Evolutionary conservation across 2,329 filamentous ascomycete genomes (phyloP).

Genomic region (Meredithiella fracta): DNA sequence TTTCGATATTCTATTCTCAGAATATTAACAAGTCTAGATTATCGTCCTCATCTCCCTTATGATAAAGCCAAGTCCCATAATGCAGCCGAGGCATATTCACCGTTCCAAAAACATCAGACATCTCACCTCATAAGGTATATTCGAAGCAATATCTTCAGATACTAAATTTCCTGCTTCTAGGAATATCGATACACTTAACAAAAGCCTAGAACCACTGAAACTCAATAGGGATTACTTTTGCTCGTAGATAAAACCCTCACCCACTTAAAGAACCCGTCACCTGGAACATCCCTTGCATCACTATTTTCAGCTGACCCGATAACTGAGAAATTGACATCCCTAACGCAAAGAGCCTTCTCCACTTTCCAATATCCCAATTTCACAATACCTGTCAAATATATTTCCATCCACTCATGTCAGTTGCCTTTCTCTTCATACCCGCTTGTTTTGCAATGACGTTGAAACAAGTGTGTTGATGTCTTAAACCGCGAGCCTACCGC

Average conservation of each 20-base stretch:
- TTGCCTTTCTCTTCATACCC: background rate
- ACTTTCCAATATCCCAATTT: background rate
- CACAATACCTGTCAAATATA: background rate
- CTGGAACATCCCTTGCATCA: too few species aligned
- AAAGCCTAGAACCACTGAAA: background rate
- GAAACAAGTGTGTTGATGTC: background rate
- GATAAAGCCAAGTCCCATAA: too few species aligned
- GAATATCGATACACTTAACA: background rate
- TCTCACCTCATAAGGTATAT: background rate
- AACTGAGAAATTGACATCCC: too few species aligned
- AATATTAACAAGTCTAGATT: background rate
- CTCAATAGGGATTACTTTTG: background rate
- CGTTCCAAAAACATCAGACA: background rate
- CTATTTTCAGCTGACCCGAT: too few species aligned
- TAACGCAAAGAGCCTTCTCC: too few species aligned
- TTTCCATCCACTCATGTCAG: background rate
- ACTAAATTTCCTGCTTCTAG: background rate
- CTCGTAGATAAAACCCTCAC: too few species aligned
- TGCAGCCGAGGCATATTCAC: too few species aligned
- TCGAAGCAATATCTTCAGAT: background rate
- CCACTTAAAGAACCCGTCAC: too few species aligned
- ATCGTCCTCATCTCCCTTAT: background rate
- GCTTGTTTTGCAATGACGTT: background rate
- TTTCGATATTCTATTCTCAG: background rate
- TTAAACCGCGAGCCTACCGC: background rate